Evolutionary conservation across 1,284 basidiomycete species (phyloP).

Genomic region (Irpex lacteus): DNA sequence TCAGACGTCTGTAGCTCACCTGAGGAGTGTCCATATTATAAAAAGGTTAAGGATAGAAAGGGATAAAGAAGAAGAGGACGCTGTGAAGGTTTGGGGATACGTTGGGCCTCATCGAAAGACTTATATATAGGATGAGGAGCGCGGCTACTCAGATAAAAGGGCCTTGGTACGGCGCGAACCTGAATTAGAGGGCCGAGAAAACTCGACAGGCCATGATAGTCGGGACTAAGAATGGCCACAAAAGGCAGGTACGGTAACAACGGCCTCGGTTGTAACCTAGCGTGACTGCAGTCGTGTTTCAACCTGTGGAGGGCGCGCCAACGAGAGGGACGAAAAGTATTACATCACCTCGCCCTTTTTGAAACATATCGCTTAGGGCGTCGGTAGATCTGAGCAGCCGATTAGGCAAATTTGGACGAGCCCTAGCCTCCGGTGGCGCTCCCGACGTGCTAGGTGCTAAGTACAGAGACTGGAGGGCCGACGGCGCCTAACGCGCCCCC

Average conservation of each 20-base stretch:
- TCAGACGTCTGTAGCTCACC: background rate
- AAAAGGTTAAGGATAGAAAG: background rate
- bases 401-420: constrained; percentile 3
- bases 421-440: constrained; percentile 12
- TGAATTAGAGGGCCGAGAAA: background rate
- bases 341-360: constrained; percentile 9
- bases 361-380: constrained; percentile 13
- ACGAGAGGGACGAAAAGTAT: background rate
- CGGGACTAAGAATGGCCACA: background rate
- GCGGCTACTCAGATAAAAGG: background rate
- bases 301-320: constrained; percentile 1
- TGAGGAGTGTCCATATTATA: constrained; percentile 8
- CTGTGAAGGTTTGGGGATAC: background rate
- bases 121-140: background rate
- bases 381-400: constrained; percentile 4
- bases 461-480: background rate
- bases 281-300: constrained; percentile 8
- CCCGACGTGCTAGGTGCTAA: no score
- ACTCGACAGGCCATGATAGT: background rate
- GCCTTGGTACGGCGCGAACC: constrained; percentile 1
- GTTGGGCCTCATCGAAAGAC: background rate
- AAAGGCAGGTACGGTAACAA: background rate
- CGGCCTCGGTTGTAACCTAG: constrained; percentile 1
- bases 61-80: background rate
- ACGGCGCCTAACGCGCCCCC: background rate